Conservation (phyloP, 228 moss, liverwort and hornwort genomes). For the Sphagnum fallax region DNA sequence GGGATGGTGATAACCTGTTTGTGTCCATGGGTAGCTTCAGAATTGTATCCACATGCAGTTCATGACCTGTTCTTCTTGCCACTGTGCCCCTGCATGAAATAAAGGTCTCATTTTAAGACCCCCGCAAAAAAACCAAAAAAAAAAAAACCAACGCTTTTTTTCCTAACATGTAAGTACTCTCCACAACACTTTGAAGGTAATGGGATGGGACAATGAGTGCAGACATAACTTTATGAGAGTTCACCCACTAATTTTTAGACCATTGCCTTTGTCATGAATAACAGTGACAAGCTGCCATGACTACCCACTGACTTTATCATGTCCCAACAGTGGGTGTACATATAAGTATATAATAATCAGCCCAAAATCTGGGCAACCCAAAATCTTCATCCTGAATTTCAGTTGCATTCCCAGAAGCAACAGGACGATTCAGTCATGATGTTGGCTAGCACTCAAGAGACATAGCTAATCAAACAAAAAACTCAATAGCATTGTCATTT, state of each 20-base stretch:
- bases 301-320: too few species aligned
- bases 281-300: too few species aligned
- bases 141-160: neutral
- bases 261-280: too few species aligned
- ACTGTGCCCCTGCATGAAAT: constrained; percentile 41
- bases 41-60: constrained; percentile 17
- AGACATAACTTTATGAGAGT: neutral
- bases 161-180: neutral
- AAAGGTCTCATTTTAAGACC: neutral
- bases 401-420: too few species aligned
- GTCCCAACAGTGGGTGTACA: too few species aligned
- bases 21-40: constrained; percentile 21
- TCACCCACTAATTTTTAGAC: neutral
- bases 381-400: too few species aligned
- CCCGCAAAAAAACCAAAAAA: neutral
- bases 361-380: too few species aligned
- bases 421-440: too few species aligned
- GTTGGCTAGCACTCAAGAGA: too few species aligned
- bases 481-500: neutral
- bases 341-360: too few species aligned
- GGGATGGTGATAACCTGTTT: constrained; percentile 9
- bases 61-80: constrained; percentile 52
- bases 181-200: too few species aligned
- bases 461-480: neutral
- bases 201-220: neutral